Percentiles rank a stretch among this genome's conserved stretches.
Conservation (phyloP, 257 asterid species). For the Solanum pennellii region DNA sequence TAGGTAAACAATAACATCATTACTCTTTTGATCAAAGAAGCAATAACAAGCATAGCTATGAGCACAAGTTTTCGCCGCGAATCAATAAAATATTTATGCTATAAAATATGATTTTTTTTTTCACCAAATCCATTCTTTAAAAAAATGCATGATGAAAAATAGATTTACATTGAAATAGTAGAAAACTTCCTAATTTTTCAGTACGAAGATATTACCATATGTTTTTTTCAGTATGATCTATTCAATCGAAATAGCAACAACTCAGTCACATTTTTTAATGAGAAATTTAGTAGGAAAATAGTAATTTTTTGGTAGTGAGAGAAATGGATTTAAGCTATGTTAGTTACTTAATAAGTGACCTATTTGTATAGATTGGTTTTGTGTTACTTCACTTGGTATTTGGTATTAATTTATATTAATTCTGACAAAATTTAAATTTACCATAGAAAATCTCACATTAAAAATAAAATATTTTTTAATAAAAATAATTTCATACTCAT, state of each 20-base stretch:
- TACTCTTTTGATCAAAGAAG: background rate
- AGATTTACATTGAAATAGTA: accelerated
- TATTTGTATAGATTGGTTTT: background rate
- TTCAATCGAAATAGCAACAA: background rate
- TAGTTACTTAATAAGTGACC: background rate
- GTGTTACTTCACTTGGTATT: background rate
- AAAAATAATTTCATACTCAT: background rate
- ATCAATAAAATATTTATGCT: background rate
- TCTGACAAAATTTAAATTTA: background rate
- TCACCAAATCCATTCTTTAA: background rate
- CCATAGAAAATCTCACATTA: background rate
- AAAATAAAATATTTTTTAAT: accelerated
- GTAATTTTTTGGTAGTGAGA: background rate
- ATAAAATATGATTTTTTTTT: background rate
- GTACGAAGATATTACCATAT: background rate
- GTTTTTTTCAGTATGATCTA: background rate
- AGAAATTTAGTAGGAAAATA: background rate
- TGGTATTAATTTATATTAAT: background rate
- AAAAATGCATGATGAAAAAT: background rate
- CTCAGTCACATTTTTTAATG: background rate
- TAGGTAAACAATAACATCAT: background rate
- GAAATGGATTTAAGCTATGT: background rate
- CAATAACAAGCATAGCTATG: background rate
- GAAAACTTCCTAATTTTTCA: background rate
- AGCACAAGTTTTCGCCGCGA: background rate